phyloP scores from a whole-genome alignment of 805 yeast genomes.

The Spathaspora passalidarum region DNA sequence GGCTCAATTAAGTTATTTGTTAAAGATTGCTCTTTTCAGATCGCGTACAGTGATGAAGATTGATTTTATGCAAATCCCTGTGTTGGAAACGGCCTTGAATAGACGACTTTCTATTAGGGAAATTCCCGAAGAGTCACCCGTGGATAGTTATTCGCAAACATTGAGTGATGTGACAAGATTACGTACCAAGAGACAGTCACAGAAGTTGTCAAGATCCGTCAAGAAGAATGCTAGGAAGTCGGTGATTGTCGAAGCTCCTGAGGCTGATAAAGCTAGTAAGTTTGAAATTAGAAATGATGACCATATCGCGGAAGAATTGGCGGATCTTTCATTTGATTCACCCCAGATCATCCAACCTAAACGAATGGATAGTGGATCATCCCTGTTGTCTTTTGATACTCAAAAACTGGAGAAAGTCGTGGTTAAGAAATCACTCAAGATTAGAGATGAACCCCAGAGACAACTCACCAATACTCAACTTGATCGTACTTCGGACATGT shows the following conservation, averaged over 20 bases:
- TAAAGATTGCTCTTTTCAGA: slow-evolving; percentile 81
- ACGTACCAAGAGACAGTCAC: slow-evolving; percentile 69
- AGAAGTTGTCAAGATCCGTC: slow-evolving; percentile 50
- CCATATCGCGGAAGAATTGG: slow-evolving; percentile 12
- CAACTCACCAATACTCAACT: slow-evolving; percentile 35
- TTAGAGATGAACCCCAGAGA: slow-evolving; percentile 38
- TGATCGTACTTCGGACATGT: slow-evolving; percentile 64
- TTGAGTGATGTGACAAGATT: slow-evolving; percentile 73
- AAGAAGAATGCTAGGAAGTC: slow-evolving; percentile 67
- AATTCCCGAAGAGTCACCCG: slow-evolving; percentile 10
- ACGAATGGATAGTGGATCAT: slow-evolving; percentile 3
- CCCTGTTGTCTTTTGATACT: slow-evolving; percentile 8
- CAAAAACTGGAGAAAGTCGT: slow-evolving; percentile 26
- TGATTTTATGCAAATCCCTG: slow-evolving; percentile 6
- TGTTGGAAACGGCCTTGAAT: not conserved
- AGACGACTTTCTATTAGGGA: not conserved
- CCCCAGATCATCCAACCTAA: not conserved
- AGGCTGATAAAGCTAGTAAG: slow-evolving; percentile 37
- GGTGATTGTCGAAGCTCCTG: slow-evolving; percentile 61
- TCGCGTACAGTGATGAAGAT: slow-evolving; percentile 59
- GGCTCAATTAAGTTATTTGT: slow-evolving; percentile 68
- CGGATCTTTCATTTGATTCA: slow-evolving; percentile 5
- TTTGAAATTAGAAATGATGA: slow-evolving; percentile 10
- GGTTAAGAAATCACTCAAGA: slow-evolving; percentile 23
- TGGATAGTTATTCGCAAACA: slow-evolving; percentile 63